phyloP scores from a whole-genome alignment of 176 grass and related monocot species.

The Eragrostis curvula region DNA sequence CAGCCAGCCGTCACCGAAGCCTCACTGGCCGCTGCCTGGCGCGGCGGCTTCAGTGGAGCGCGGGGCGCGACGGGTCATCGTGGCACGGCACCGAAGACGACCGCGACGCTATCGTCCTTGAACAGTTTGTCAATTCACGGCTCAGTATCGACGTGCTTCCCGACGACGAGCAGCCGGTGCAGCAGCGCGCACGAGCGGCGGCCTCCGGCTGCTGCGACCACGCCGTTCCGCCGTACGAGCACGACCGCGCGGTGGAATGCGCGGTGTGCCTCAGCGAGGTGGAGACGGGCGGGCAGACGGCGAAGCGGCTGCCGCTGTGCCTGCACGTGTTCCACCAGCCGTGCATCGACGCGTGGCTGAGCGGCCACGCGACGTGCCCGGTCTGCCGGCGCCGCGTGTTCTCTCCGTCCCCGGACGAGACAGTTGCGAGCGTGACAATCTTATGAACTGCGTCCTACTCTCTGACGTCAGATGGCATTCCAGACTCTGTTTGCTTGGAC shows the following conservation, averaged over 20 bases:
- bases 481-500: too few species aligned
- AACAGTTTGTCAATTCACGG: not conserved
- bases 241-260: slow-evolving; percentile 28
- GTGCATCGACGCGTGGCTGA: slow-evolving; percentile 58
- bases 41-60: not conserved
- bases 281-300: slow-evolving; percentile 36
- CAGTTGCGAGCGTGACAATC: too few species aligned
- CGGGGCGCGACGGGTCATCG: too few species aligned
- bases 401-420: not conserved
- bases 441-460: too few species aligned
- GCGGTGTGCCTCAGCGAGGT: slow-evolving; percentile 58
- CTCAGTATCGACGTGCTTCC: too few species aligned
- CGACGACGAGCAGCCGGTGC: too few species aligned
- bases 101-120: too few species aligned
- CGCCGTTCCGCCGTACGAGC: slow-evolving; percentile 17
- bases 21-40: too few species aligned
- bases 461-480: too few species aligned
- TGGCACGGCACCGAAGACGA: too few species aligned
- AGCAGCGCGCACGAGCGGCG: not conserved
- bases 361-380: slow-evolving; percentile 43
- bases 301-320: slow-evolving; percentile 46
- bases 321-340: slow-evolving; percentile 51
- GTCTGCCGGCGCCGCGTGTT: slow-evolving; percentile 39
- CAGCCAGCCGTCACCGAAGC: not conserved
- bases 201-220: not conserved